Conservation (phyloP, 257 asterid species). For the Schizonepeta tenuifolia region DNA sequence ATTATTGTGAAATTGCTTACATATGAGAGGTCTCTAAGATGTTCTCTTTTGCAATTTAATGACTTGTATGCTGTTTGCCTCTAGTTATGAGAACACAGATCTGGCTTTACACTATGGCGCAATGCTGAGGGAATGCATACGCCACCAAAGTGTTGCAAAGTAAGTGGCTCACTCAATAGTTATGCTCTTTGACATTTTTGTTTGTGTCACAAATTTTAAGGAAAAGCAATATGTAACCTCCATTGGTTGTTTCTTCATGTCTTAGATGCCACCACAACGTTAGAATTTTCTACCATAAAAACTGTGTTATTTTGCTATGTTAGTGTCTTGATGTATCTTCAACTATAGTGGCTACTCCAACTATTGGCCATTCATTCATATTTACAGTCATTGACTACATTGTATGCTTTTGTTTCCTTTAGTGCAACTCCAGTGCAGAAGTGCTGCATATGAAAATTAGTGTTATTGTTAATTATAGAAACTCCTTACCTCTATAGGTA, state of each 20-base stretch:
- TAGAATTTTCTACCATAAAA: background rate
- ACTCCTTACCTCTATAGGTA: conserved; percentile 44
- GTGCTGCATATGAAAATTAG: conserved; percentile 15
- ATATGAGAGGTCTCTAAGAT: background rate
- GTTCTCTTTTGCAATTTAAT: conserved; percentile 11
- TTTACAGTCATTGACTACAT: background rate
- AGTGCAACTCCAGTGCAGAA: conserved; percentile 28
- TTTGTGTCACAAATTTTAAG: background rate
- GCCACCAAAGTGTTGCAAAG: conserved; percentile 97
- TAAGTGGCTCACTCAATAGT: conserved; percentile 38
- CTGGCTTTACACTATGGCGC: conserved; percentile 97
- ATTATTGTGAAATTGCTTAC: background rate
- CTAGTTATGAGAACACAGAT: conserved; percentile 78
- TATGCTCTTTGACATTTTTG: conserved; percentile 2
- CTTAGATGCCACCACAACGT: background rate
- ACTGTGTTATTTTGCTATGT: background rate
- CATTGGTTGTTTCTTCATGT: conserved; percentile 4
- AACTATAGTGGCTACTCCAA: conserved; percentile 18
- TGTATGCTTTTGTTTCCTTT: conserved; percentile 1
- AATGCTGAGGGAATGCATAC: conserved; percentile 97
- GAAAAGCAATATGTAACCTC: background rate
- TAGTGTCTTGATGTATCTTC: conserved; percentile 6
- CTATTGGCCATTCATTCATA: conserved; percentile 1
- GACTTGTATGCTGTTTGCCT: conserved; percentile 30
- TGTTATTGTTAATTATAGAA: conserved; percentile 18